phyloP scores from a whole-genome alignment of 139 green algal species.

The Asterochloris sp. region DNA sequence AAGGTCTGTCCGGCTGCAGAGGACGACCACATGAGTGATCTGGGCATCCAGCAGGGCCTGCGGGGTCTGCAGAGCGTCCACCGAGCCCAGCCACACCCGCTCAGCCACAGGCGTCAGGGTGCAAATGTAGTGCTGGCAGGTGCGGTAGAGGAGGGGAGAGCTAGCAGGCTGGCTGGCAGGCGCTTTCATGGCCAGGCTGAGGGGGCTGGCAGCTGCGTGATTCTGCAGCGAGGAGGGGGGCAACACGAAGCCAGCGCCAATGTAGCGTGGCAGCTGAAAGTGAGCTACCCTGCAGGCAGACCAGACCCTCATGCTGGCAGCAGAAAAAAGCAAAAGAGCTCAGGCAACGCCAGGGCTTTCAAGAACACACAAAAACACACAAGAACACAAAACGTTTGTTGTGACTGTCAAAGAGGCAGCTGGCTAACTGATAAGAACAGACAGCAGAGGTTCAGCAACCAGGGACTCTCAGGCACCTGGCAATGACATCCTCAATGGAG shows the following conservation, averaged over 20 bases:
- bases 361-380: too few relatives aligned
- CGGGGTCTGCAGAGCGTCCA: not conserved
- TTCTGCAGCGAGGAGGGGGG: not conserved
- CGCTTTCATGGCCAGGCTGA: not conserved
- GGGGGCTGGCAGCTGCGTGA: not conserved
- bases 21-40: conserved; percentile 6
- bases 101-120: conserved; percentile 7
- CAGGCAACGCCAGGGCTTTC: too few relatives aligned
- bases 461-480: not conserved
- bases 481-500: conserved; percentile 33
- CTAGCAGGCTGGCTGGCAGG: not conserved
- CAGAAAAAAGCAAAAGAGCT: too few relatives aligned
- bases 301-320: too few relatives aligned
- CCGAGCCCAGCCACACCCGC: conserved; percentile 6
- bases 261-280: too few relatives aligned
- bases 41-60: not conserved
- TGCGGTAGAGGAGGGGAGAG: conserved; percentile 8
- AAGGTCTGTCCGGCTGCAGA: conserved; percentile 1
- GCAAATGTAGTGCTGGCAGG: too few relatives aligned
- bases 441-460: too few relatives aligned
- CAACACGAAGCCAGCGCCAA: not conserved
- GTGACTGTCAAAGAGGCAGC: too few relatives aligned
- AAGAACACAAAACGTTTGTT: too few relatives aligned
- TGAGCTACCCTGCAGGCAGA: too few relatives aligned
- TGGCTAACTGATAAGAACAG: too few relatives aligned